phyloP scores from a whole-genome alignment of 768 basidiomycete species.

The Tulasnella sp. region DNA sequence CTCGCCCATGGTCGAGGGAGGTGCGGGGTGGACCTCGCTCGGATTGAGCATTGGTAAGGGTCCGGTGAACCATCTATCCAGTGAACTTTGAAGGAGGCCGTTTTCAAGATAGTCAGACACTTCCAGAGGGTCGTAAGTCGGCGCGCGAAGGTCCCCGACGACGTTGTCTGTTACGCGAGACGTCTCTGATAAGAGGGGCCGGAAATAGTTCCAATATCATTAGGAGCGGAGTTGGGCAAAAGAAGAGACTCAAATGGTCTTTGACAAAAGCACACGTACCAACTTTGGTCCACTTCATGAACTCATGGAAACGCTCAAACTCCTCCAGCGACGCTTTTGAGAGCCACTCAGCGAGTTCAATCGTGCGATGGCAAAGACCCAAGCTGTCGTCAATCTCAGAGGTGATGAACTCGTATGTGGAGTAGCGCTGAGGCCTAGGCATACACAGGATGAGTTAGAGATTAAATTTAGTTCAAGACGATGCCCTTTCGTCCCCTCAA shows the following conservation, averaged over 20 bases:
- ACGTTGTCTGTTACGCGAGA: conserved; percentile 10
- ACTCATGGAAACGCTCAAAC: conserved; percentile 61
- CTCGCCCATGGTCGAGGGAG: conserved; percentile 9
- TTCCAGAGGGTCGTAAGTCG: conserved; percentile 17
- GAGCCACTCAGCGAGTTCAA: conserved; percentile 58
- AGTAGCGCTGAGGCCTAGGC: conserved; percentile 43
- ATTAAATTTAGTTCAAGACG: conserved; percentile 6
- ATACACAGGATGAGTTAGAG: conserved; percentile 14
- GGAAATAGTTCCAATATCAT: too few species aligned
- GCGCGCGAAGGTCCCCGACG: conserved; percentile 13
- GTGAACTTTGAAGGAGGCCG: conserved; percentile 13
- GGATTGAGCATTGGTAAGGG: conserved; percentile 7
- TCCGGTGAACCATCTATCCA: conserved; percentile 17
- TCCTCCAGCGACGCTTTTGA: conserved; percentile 56
- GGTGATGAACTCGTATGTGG: conserved; percentile 41
- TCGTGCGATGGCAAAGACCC: conserved; percentile 41
- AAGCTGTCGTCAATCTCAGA: conserved; percentile 44
- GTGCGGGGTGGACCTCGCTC: conserved; percentile 1
- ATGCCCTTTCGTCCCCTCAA: background rate
- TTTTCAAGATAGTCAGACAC: conserved; percentile 17
- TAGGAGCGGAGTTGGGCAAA: too few species aligned
- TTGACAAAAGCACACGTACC: conserved; percentile 10
- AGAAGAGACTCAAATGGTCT: too few species aligned
- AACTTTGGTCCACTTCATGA: conserved; percentile 52
- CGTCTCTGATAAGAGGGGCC: conserved; percentile 2